These are phyloP conservation scores for Artemisia tridentata DNA, from an alignment of 129 eudicot species.

Conservation along the genomic window DNA sequence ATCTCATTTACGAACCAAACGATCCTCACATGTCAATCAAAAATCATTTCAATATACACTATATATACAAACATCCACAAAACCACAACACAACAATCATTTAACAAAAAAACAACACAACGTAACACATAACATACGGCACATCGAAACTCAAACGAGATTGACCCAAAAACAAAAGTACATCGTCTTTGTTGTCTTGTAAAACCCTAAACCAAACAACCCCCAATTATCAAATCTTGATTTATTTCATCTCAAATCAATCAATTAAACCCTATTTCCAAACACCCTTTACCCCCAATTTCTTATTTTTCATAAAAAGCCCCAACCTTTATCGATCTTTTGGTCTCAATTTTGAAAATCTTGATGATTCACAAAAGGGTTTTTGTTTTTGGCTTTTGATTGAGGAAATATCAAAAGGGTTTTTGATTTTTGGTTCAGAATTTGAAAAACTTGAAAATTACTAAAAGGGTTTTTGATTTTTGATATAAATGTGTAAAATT, in stretches of 20 bases:
- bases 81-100: too few relatives aligned
- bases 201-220: conserved; percentile 43
- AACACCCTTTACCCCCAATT: not conserved
- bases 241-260: conserved; percentile 11
- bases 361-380: not conserved
- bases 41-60: too few relatives aligned
- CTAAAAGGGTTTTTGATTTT: conserved; percentile 25
- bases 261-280: conserved; percentile 24
- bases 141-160: conserved; percentile 2
- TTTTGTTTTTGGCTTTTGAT: too few relatives aligned
- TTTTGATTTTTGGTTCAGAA: not conserved
- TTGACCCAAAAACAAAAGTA: conserved; percentile 19
- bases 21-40: too few relatives aligned
- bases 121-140: too few relatives aligned
- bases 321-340: conserved; percentile 19
- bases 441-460: not conserved
- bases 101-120: too few relatives aligned
- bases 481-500: conserved; percentile 28
- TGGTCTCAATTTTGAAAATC: conserved; percentile 20
- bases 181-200: conserved; percentile 30
- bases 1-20: too few relatives aligned
- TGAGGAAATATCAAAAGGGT: not conserved
- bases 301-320: not conserved
- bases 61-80: too few relatives aligned
- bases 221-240: conserved; percentile 9